These are phyloP conservation scores for Fusarium oligoseptatum DNA, from an alignment of 2,329 filamentous ascomycete genomes.

Conservation along the genomic window DNA sequence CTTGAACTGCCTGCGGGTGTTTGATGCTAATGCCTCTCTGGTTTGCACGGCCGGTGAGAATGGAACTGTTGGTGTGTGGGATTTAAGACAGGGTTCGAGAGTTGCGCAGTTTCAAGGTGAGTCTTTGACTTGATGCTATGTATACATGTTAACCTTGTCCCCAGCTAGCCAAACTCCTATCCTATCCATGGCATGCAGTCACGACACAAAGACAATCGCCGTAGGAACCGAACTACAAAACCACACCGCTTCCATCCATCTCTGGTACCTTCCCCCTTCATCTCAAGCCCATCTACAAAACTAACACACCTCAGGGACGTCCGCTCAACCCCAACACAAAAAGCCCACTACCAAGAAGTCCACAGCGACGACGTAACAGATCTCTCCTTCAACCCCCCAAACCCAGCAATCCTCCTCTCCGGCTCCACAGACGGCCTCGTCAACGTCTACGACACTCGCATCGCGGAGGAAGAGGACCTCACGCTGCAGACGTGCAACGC, in stretches of 20 bases:
- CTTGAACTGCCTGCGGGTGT: constrained; percentile 71
- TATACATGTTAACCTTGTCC: neutral
- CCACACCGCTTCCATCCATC: constrained; percentile 70
- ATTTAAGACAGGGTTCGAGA: constrained; percentile 65
- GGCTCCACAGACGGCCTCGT: constrained; percentile 85
- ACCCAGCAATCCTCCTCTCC: constrained; percentile 75
- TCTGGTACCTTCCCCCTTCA: constrained; percentile 64
- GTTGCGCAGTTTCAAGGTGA: constrained; percentile 62
- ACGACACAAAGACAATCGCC: constrained; percentile 70
- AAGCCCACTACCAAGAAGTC: constrained; percentile 71
- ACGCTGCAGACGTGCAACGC: constrained; percentile 85
- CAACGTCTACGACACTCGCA: constrained; percentile 79
- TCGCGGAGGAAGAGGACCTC: constrained; percentile 82
- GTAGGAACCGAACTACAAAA: constrained; percentile 80
- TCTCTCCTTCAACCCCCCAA: constrained; percentile 68
- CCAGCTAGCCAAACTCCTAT: constrained; percentile 65
- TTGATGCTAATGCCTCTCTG: constrained; percentile 64
- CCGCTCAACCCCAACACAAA: constrained; percentile 61
- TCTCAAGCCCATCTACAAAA: neutral
- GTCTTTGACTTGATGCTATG: constrained; percentile 34
- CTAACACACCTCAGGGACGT: constrained; percentile 66
- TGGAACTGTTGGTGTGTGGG: constrained; percentile 76
- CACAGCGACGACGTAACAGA: constrained; percentile 78
- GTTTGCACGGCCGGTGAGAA: constrained; percentile 80
- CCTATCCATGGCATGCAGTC: constrained; percentile 74